Evolutionary conservation across 164 flowering plant species (phyloP).

Genomic region (Berberis vulgaris): DNA sequence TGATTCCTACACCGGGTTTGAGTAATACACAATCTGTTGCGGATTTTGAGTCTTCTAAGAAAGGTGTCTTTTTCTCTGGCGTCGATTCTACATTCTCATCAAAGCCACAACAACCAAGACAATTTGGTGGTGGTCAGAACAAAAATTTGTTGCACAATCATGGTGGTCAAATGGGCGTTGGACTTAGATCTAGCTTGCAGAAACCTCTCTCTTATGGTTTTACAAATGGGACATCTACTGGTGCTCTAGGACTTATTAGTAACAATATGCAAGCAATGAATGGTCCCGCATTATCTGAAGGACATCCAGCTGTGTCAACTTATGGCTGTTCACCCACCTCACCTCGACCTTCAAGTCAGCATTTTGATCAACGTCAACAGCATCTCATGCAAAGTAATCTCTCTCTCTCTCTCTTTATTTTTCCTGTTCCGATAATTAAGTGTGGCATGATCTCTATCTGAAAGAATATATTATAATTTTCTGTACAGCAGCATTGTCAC

Average conservation of each 20-base stretch:
- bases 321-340: constrained; percentile 30
- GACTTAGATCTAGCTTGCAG: constrained; percentile 53
- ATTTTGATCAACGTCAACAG: constrained; percentile 38
- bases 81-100: constrained; percentile 50
- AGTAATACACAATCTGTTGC: constrained; percentile 40
- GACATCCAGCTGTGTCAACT: constrained; percentile 35
- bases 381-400: constrained; percentile 43
- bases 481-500: constrained; percentile 19
- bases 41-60: constrained; percentile 49
- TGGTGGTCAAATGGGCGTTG: constrained; percentile 68
- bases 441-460: neutral
- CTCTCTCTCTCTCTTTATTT: neutral
- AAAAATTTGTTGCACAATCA: constrained; percentile 61
- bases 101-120: constrained; percentile 54
- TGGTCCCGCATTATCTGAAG: constrained; percentile 58
- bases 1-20: constrained; percentile 98
- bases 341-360: constrained; percentile 30
- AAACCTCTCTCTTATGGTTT: constrained; percentile 43
- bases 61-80: constrained; percentile 35
- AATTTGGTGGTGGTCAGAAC: constrained; percentile 58
- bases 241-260: constrained; percentile 52
- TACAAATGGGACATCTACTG: constrained; percentile 58
- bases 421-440: neutral
- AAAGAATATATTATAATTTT: neutral
- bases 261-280: constrained; percentile 49